Base-by-base conservation (phyloP, 331 rosid genomes). In the Erythrophleum ivorense region DNA sequence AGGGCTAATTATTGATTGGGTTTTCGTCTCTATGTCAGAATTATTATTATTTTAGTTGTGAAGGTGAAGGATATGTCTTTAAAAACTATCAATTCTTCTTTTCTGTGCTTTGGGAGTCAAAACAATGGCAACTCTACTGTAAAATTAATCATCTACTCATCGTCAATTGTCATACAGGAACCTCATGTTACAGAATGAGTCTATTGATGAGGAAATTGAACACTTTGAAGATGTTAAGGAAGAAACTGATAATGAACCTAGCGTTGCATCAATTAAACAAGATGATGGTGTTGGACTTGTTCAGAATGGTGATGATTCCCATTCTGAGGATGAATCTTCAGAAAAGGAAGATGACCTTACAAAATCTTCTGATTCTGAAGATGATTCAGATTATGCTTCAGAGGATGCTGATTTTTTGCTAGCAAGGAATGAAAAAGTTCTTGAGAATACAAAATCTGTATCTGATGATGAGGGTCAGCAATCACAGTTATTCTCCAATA, bases 141-240 rank as follows among this genome's bases (percentile, higher is more conserved):
- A 53, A 45, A 58, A 41, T 52, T 73, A 33, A 19, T 43, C 24
- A 62, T 53, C 34, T 65, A 34, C 9, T 75, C 46, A 45, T 41
- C 58, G 66, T 70, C 65, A n/a, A 52, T 83, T 73, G 54, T 78
- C 36, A 46, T 74, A 14, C 78, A 96, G 99, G 97, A 92, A 96
- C 77, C 70, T 85, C 87, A 86, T 91, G 71, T 88, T 91, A 82
- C 98, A 93, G 87, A 91, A 76, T 6, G 99, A 93, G 81, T 88
- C 91, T 21, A 29, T 82, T 31, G 99, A 96, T 78, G 99, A 96
- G 2, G 99, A 96, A 77, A 66, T 92, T 29, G 99, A 96, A 90
- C 97, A 95, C 86, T 96, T 96, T 77, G 90, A 96, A 82, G 98
- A 96, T 87, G 84, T 93, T 71, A 71, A 72, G 9, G 99, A 92